Evolutionary conservation across 257 asterid genomes (phyloP), one percentile per base, ranked within the genome.

Genomic region (Ligustrum vulgare): DNA sequence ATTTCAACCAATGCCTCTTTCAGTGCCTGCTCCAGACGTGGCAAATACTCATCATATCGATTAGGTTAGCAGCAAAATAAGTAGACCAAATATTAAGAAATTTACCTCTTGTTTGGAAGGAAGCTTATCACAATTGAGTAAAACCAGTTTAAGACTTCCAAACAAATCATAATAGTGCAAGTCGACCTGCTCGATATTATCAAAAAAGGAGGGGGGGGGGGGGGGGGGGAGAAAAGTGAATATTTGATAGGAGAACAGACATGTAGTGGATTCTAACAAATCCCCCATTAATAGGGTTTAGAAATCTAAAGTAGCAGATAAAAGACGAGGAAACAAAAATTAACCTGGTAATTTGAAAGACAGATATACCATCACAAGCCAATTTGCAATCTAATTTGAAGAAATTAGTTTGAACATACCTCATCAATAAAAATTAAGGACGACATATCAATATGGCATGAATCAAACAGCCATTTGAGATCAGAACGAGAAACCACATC

Each of bases 111-210:
- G 93, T 72, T 86, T 88, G 37, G 93, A 72, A 28, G 93, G 90
- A 84, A 91, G 87, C 83, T 75, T 83, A 76, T 81, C 80, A 45
- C 87, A 78, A 62, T 89, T 88, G 79, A 91, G 82, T 68, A 93
- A 79, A 71, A 87, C 92, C 51, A 93, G 82, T 72, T 89, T 85
- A 76, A 91, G 97, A 78, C 98, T 87, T 77, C 98, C 98, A 80
- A 84, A 93, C 82, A 93, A 79, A 80, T 89, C 86, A 75, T 91
- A 89, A 80, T 93, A 91, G 70, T 84, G 81, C 70, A 93, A 82
- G 84, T 93, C 97, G 79, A 93, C 85, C 97, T 90, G 96, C 74
- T 69, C 79, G 73, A 65, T 33, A 70, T 28, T 64, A 66, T 68
- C 69, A 71, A 49, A 28, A 72, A 68, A n/a, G n/a, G n/a, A n/a